These are phyloP conservation scores for Pyrus betulifolia DNA, from an alignment of 306 rosid genomes.

Conservation along the genomic window DNA sequence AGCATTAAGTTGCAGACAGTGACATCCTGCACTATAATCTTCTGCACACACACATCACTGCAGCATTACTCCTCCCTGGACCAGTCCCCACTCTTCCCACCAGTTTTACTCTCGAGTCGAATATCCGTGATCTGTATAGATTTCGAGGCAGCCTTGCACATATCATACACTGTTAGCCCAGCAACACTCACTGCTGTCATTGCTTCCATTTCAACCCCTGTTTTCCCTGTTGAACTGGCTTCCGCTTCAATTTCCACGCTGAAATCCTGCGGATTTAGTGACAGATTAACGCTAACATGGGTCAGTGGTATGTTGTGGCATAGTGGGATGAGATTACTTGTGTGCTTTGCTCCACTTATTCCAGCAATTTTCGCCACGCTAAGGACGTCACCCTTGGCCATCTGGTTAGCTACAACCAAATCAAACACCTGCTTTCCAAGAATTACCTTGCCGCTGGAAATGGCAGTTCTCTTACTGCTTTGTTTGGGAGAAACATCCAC, in stretches of 20 bases:
- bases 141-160: conserved; percentile 94
- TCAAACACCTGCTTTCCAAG: conserved; percentile 86
- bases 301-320: conserved; percentile 69
- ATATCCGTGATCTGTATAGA: conserved; percentile 57
- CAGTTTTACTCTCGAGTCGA: conserved; percentile 59
- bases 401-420: conserved; percentile 61
- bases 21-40: not conserved
- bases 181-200: conserved; percentile 73
- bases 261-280: conserved; percentile 44
- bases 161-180: conserved; percentile 78
- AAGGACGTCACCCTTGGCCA: conserved; percentile 81
- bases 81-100: conserved; percentile 92
- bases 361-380: conserved; percentile 85
- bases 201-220: conserved; percentile 93
- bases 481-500: conserved; percentile 83
- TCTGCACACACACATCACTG: no score
- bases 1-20: no score
- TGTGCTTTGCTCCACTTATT: conserved; percentile 79
- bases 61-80: conserved; percentile 28
- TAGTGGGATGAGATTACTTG: conserved; percentile 73
- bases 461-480: conserved; percentile 59
- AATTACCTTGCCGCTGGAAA: conserved; percentile 67
- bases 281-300: conserved; percentile 61
- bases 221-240: conserved; percentile 54
- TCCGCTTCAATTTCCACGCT: conserved; percentile 78